These are phyloP conservation scores for Fonsecaea pedrosoi DNA, from an alignment of 2,329 filamentous ascomycete genomes.

Conservation along the genomic window DNA sequence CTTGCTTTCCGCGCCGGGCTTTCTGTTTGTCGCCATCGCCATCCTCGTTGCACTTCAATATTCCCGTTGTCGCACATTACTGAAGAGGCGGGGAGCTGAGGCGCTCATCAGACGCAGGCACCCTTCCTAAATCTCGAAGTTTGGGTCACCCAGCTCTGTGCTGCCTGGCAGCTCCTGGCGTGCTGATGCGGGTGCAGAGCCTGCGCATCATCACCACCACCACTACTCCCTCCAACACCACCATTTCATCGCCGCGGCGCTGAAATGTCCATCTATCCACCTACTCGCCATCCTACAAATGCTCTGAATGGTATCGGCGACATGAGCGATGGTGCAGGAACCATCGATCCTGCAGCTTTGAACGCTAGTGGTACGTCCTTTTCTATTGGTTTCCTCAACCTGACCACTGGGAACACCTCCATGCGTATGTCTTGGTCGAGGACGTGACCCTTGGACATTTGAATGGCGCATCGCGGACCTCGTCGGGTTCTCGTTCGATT, in stretches of 20 bases:
- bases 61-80: constrained; percentile 30
- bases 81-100: constrained; percentile 25
- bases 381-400: constrained; percentile 26
- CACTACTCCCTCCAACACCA: constrained; percentile 24
- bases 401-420: constrained; percentile 19
- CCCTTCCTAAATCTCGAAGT: constrained; percentile 26
- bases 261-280: constrained; percentile 54
- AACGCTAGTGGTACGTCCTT: constrained; percentile 72
- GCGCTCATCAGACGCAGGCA: constrained; percentile 36
- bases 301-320: constrained; percentile 67
- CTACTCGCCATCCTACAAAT: constrained; percentile 58
- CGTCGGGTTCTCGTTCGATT: constrained; percentile 25
- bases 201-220: constrained; percentile 37
- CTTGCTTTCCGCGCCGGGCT: constrained; percentile 23
- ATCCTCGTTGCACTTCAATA: constrained; percentile 33
- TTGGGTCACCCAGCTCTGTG: constrained; percentile 36
- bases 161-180: constrained; percentile 35
- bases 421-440: constrained; percentile 19
- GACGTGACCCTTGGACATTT: neutral
- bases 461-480: constrained; percentile 26
- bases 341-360: constrained; percentile 88
- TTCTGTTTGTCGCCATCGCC: constrained; percentile 23
- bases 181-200: constrained; percentile 35
- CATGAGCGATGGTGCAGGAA: constrained; percentile 75
- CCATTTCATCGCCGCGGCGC: constrained; percentile 23